Percentiles rank a stretch among this genome's conserved stretches.
Evolutionary conservation across 371 early-diverging fungal genomes (phyloP).

Genomic region (Mortierella sp.): DNA sequence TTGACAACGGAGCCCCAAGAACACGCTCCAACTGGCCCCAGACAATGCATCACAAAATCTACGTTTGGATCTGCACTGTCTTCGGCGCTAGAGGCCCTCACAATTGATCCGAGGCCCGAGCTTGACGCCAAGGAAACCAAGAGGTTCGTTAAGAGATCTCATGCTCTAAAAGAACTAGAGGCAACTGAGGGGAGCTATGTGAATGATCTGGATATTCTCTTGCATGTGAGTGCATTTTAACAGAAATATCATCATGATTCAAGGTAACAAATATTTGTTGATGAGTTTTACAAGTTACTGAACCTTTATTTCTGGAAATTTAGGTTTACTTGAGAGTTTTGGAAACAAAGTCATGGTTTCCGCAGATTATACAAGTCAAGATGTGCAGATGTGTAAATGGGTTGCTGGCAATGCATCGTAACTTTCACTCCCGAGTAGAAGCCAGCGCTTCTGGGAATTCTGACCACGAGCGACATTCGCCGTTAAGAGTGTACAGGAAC

Average conservation of each 20-base stretch:
- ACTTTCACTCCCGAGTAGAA: conserved; percentile 15
- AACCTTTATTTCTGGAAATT: background rate
- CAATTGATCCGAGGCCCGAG: conserved; percentile 15
- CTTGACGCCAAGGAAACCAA: conserved; percentile 41
- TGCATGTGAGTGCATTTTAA: conserved; percentile 24
- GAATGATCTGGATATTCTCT: conserved; percentile 38
- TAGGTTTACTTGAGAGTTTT: conserved; percentile 38
- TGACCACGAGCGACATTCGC: conserved; percentile 14
- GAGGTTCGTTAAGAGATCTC: conserved; percentile 40
- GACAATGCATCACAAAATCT: background rate
- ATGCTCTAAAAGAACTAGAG: conserved; percentile 42
- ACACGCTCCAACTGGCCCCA: background rate
- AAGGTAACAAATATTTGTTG: background rate
- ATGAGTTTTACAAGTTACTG: background rate
- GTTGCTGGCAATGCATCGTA: conserved; percentile 23
- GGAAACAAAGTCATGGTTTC: conserved; percentile 42
- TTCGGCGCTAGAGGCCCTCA: conserved; percentile 9
- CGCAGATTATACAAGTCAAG: conserved; percentile 13
- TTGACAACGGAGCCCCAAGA: background rate
- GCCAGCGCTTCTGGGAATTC: background rate
- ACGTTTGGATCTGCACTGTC: background rate
- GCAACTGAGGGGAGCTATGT: conserved; percentile 49
- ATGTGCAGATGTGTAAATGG: conserved; percentile 26
- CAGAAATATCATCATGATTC: background rate
- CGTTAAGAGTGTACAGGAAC: conserved; percentile 15